Conservation (phyloP, 2,329 filamentous ascomycete genomes). For the Zopfia rhizophila region DNA sequence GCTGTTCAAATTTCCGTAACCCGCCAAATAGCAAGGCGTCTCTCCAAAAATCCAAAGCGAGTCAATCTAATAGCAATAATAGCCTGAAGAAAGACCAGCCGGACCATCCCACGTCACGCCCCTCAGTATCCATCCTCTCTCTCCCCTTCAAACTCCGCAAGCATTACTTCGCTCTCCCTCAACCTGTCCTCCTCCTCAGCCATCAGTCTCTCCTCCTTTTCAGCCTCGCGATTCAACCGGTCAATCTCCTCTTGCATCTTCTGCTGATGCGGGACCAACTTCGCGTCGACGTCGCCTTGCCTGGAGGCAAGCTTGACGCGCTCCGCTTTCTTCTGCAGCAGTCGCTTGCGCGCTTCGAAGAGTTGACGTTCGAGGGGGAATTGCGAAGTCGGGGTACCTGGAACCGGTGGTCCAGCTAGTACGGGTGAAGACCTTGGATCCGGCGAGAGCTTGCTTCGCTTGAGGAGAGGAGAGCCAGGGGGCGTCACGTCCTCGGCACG, state of each 20-base stretch:
- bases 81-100: not conserved
- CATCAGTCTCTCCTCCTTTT: constrained; percentile 26
- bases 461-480: constrained; percentile 4
- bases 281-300: constrained; percentile 24
- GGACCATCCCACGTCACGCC: not conserved
- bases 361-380: constrained; percentile 23
- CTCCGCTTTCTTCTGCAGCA: constrained; percentile 24
- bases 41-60: no score
- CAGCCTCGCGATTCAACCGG: constrained; percentile 24
- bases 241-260: constrained; percentile 35
- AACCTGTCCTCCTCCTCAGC: constrained; percentile 29
- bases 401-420: no score
- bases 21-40: no score
- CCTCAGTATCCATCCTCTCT: constrained; percentile 5
- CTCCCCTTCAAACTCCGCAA: constrained; percentile 30
- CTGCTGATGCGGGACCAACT: constrained; percentile 29
- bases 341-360: constrained; percentile 28
- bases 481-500: not conserved
- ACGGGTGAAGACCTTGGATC: no score
- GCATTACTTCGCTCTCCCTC: constrained; percentile 25
- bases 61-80: not conserved
- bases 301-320: constrained; percentile 27
- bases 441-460: constrained; percentile 15
- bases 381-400: constrained; percentile 1
- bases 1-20: no score